A percentile compares a stretch with the other conserved stretches of the same genome.
Evolutionary conservation across 2,329 filamentous ascomycete genomes (phyloP).

Genomic region (Alternaria viburni): DNA sequence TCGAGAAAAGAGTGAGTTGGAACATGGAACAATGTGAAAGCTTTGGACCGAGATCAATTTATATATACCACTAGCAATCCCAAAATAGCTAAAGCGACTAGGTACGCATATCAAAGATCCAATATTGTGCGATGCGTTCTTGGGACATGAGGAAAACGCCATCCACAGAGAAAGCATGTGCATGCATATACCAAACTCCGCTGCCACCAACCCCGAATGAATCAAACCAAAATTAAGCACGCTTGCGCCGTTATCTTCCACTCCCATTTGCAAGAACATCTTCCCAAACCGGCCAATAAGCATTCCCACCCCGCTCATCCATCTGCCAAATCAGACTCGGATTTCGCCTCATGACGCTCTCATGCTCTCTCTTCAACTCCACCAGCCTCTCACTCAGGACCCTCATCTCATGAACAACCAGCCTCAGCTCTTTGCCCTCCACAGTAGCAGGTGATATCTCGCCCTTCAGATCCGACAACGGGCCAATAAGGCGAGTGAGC

Average conservation of each 20-base stretch:
- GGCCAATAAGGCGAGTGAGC: slow-evolving; percentile 35
- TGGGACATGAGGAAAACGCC: neutral
- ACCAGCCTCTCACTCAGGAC: slow-evolving; percentile 31
- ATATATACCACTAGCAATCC: neutral
- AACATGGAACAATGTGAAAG: neutral
- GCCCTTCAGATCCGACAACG: slow-evolving; percentile 26
- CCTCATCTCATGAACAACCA: slow-evolving; percentile 29
- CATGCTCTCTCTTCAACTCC: slow-evolving; percentile 29
- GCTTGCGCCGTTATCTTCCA: neutral
- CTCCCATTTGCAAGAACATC: neutral
- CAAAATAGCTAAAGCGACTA: neutral
- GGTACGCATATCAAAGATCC: neutral
- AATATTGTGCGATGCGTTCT: neutral
- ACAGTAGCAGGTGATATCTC: slow-evolving; percentile 29
- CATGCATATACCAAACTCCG: neutral
- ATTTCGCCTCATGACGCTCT: slow-evolving; percentile 27
- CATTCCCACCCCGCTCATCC: slow-evolving; percentile 4
- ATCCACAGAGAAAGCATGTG: neutral
- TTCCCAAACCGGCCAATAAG: slow-evolving; percentile 28
- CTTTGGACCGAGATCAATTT: neutral
- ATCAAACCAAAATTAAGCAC: neutral
- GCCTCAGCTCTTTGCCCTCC: slow-evolving; percentile 33
- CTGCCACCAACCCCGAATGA: neutral
- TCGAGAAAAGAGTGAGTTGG: neutral
- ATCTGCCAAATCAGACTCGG: slow-evolving; percentile 40